Evolutionary conservation across 768 basidiomycete genomes (phyloP).

Genomic region (Tubosaeta sp.): DNA sequence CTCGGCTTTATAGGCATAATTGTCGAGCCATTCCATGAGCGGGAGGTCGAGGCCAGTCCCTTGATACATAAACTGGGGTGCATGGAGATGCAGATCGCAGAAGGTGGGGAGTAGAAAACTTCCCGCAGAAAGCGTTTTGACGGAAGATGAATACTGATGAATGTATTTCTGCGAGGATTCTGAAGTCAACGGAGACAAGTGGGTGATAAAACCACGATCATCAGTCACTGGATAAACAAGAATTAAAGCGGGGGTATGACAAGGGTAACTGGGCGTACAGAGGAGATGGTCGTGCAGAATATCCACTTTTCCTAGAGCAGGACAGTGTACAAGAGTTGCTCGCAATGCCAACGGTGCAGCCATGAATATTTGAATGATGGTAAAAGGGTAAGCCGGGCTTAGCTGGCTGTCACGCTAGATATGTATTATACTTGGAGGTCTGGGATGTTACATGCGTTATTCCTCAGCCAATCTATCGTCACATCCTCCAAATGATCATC

Average conservation of each 20-base stretch:
- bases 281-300: conserved; percentile 57
- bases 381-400: neutral
- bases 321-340: conserved; percentile 59
- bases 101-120: conserved; percentile 76
- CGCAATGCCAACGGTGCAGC: conserved; percentile 25
- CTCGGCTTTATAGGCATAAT: conserved; percentile 81
- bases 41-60: conserved; percentile 84
- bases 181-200: conserved; percentile 40
- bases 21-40: conserved; percentile 78
- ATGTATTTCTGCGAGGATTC: conserved; percentile 35
- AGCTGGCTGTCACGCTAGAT: neutral
- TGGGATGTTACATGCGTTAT: conserved; percentile 30
- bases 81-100: conserved; percentile 81
- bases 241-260: conserved; percentile 2
- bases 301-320: conserved; percentile 46
- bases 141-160: conserved; percentile 9
- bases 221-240: conserved; percentile 26
- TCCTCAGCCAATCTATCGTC: conserved; percentile 46
- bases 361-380: conserved; percentile 14
- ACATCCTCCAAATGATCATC: conserved; percentile 81
- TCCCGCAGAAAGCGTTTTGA: conserved; percentile 42
- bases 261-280: conserved; percentile 26
- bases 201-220: conserved; percentile 45
- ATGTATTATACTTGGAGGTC: conserved; percentile 9
- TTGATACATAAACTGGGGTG: conserved; percentile 85